These are phyloP conservation scores for Calonectria henricotiae DNA, from an alignment of 2,329 filamentous ascomycete species.

Conservation along the genomic window DNA sequence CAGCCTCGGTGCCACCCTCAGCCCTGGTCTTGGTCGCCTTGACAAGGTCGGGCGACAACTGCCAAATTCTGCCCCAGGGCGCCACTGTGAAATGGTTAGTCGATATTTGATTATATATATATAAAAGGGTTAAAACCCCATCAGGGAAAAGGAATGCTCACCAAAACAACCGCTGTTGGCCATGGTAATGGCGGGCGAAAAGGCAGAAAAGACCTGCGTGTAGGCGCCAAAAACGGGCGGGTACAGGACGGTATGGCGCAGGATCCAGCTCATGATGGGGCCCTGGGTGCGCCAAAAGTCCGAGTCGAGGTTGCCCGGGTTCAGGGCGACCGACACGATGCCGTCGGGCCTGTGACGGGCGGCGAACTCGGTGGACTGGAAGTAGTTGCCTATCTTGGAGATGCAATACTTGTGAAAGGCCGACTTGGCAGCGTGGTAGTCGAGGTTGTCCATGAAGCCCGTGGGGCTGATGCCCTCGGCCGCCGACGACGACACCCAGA, in stretches of 20 bases:
- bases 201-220: conserved; percentile 65
- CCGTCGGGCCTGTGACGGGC: conserved; percentile 51
- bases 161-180: conserved; percentile 47
- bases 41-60: conserved; percentile 53
- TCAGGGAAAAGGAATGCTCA: conserved; percentile 21
- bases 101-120: too few species aligned
- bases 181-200: conserved; percentile 62
- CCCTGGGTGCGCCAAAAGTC: conserved; percentile 57
- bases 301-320: conserved; percentile 61
- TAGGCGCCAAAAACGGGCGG: conserved; percentile 62
- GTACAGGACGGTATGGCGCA: conserved; percentile 47
- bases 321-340: conserved; percentile 56
- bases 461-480: conserved; percentile 32
- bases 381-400: conserved; percentile 56
- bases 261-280: conserved; percentile 37
- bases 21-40: conserved; percentile 50
- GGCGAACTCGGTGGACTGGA: conserved; percentile 56
- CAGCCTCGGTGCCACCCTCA: conserved; percentile 58
- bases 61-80: conserved; percentile 59
- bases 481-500: conserved; percentile 56
- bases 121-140: too few species aligned
- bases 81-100: conserved; percentile 49
- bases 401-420: conserved; percentile 44
- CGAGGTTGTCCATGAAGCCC: conserved; percentile 47
- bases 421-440: conserved; percentile 39